Base-by-base conservation (phyloP, 1,139 yeast genomes). In the Kodamaea plutei region DNA sequence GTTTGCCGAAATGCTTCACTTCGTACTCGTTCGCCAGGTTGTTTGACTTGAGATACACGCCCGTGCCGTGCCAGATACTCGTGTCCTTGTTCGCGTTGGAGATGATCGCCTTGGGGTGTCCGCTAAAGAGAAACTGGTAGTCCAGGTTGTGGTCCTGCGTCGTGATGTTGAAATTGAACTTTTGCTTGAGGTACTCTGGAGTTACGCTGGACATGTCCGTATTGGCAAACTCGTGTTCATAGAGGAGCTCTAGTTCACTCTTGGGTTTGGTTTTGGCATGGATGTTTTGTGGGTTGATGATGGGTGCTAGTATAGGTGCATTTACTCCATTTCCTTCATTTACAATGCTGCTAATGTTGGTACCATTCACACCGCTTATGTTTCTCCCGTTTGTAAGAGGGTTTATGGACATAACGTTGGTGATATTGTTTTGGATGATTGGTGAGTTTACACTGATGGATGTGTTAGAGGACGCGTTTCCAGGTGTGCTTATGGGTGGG, bases 81-180 rank as follows among this genome's bases (percentile, higher is more conserved):
- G 42, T 43, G 28, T 52, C 59, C 9, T 45, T 42, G n/a, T 44
- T 35, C 12, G 47, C 44, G 17, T 39, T 42, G 21, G 49, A 42
- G 8, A 56, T 50, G 11, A 57, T 42, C 6, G 54, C 58, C 34
- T 45, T 47, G 5, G 63, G 63, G 31, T 57, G 61, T 9, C 51
- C 54, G 34, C 52, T 57, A 40, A 40, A 45, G 11, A 58, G 39
- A 30, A 51, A 50, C 28, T 50, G 56, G 35, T 53, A 52, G 12
- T 40, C 41, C 13, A 46, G 39, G 11, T 40, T 48, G 27, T 44
- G 39, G 14, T 43, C 49, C 9, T 41, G 48, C 13, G 48, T 44
- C 8, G 54, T 42, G 3, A 53, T 40, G 30, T 53, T 56, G 43
- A 58, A 59, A 27, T 50, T 48, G 38, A 46, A 59, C n/a, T 31